Evolutionary conservation across 2,329 filamentous ascomycete genomes (phyloP), one percentile per base, ranked within the genome.

Genomic region (Fusarium hainanense): DNA sequence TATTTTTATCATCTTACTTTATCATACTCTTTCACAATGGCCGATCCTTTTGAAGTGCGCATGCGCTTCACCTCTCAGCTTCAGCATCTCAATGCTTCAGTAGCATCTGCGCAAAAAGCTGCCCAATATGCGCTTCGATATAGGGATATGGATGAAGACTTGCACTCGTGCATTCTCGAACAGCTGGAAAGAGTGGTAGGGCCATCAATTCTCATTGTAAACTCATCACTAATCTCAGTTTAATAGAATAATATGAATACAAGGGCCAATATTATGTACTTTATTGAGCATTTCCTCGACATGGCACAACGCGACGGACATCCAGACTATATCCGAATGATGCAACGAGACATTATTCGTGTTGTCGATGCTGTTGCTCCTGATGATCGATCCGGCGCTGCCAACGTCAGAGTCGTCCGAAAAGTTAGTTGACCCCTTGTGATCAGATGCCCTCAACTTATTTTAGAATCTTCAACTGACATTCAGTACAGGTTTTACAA

Each of bases 191-290:
- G 89, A 75, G 93, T 93, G 72, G 57, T 68, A 32, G 32, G 20
- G 32, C 32, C 51, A 46, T 32, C 20, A 28, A 54, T 11, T 58
- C 37, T 50, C 25, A 37, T 16, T 49, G 28, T 49, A 46, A 25
- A 48, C 21, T 34, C 37, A 44, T 41, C 37, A 16, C 72, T 71
- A 37, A 72, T 47, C 34, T 13, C 25, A 27, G n/a, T 63, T 57
- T 11, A 30, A 32, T 50, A 94, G 88, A 97, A 93, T 72, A 95
- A 93, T 72, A 97, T 99, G 92, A 99, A 99, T 81, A 97, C 91
- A 54, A 88, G 95, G 65, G 97, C 96, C 63, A 99, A 99, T 79
- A 98, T 99, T 79, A 97, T 99, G 92, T 99, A 97, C 82, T 99
- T 99, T 81, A 92, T 99, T 77, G 95, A 98, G 77, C 92, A 95